Evolutionary conservation across 2,329 filamentous ascomycete species (phyloP).

Genomic region (Aspergillus intermedius): DNA sequence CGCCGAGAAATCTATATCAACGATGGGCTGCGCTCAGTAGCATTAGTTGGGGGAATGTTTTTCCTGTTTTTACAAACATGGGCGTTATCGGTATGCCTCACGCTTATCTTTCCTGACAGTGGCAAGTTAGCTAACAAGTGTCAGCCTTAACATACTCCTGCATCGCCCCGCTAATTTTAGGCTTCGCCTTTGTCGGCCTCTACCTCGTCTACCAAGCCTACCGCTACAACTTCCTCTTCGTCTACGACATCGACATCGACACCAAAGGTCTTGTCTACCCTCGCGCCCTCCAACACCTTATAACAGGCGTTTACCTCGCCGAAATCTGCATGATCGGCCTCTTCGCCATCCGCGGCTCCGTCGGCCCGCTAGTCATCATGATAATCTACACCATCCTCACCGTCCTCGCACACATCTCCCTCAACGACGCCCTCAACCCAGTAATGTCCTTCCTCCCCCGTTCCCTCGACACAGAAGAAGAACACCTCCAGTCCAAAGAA

Average conservation of each 20-base stretch:
- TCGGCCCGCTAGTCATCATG: conserved; percentile 70
- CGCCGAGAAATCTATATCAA: conserved; percentile 68
- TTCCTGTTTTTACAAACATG: conserved; percentile 73
- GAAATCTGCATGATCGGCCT: conserved; percentile 80
- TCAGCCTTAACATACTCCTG: conserved; percentile 78
- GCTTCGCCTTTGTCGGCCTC: conserved; percentile 73
- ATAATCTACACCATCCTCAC: conserved; percentile 68
- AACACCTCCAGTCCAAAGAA: conserved; percentile 36
- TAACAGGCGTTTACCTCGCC: conserved; percentile 76
- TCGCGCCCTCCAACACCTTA: conserved; percentile 73
- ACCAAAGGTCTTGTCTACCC: conserved; percentile 87
- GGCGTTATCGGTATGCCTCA: conserved; percentile 62
- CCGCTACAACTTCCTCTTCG: conserved; percentile 84
- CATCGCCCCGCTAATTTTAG: conserved; percentile 77
- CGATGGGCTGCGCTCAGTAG: conserved; percentile 67
- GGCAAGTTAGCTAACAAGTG: conserved; percentile 4
- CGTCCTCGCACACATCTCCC: conserved; percentile 61
- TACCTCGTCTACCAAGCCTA: conserved; percentile 78
- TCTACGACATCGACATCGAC: conserved; percentile 72
- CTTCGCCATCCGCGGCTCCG: conserved; percentile 59
- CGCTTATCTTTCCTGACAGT: neutral
- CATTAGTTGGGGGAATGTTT: conserved; percentile 78
- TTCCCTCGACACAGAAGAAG: conserved; percentile 53
- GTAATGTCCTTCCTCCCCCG: conserved; percentile 63
- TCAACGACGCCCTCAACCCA: conserved; percentile 40